A percentile compares a stretch with the other conserved stretches of the same genome.
phyloP scores from a whole-genome alignment of 73 alveolate genomes.

The Paramecium sexaurelia region DNA sequence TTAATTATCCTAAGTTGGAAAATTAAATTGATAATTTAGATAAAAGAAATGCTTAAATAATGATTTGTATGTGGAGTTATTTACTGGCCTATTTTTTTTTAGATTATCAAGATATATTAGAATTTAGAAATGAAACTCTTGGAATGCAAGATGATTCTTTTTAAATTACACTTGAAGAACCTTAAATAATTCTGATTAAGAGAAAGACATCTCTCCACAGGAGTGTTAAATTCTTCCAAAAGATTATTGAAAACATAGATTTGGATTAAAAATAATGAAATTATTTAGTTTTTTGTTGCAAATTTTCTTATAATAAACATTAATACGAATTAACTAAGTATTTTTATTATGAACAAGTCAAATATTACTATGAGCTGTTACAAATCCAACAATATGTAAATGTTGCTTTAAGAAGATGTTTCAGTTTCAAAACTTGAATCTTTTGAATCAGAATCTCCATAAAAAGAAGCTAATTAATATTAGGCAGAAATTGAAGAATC shows the following conservation, averaged over 20 bases:
- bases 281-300: neutral
- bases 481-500: neutral
- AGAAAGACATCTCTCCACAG: neutral
- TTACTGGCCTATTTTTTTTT: neutral
- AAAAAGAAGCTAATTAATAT: neutral
- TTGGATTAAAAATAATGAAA: neutral
- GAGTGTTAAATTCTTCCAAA: neutral
- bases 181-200: neutral
- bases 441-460: neutral
- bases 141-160: neutral
- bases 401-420: neutral
- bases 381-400: neutral
- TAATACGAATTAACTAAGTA: neutral
- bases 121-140: neutral
- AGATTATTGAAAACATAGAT: neutral
- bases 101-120: neutral
- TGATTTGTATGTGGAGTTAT: neutral
- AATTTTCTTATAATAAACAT: neutral
- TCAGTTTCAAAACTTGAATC: neutral
- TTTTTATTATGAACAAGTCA: neutral
- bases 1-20: neutral
- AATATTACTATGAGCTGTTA: neutral
- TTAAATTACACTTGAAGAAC: neutral
- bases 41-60: neutral
- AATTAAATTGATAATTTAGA: neutral